Base-by-base conservation (phyloP, 495 filamentous ascomycete genomes). In the Podospora sp. region DNA sequence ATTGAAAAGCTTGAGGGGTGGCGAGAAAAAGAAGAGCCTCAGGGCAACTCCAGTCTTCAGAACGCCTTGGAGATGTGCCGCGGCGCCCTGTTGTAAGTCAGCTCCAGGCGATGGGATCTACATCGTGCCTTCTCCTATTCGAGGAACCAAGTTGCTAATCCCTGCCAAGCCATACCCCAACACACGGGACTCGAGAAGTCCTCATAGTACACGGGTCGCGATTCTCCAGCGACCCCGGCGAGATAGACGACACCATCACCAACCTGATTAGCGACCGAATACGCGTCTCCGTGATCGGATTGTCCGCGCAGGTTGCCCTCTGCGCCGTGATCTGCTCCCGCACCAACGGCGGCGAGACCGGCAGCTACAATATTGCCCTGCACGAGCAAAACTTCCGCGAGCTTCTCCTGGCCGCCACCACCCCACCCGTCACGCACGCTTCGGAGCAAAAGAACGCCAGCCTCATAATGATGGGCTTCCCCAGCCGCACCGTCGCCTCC, bases 401-500 rank as follows among this genome's bases (percentile, higher is more conserved):
- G 66, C 82, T 97, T n/a, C 81, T 98, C 65, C 88, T 98, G 79
- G 88, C 89, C 36, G 86, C 90, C 46, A 98, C 94, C 7, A 97
- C 91, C 9, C 95, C 95, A 2, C 96, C 95, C 1, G 89, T 91
- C 21, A 90, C 92, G 5, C 87, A 90, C 56, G 84, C 88, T 0
- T 78, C 86, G 36, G 88, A 89, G 73, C 86, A 89, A 71, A 86
- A 83, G 66, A 85, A 87, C 55, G 90, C 90, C 46, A 91, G 91
- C 26, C 82, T 98, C 33, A 84, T 99, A 16, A 96, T 93, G 91
- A 98, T 98, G 96, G 96, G 95, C 4, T 99, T 99, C 71, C 95
- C 95, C n/a, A 94, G 90, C 55, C 88, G 95, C 18, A 90, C 90
- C n/a, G 87, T 93, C 59, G 92, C 92, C 63, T 81, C 86, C 18